phyloP scores from a whole-genome alignment of 2,329 filamentous ascomycete genomes.

The Trichoderma simmonsii region DNA sequence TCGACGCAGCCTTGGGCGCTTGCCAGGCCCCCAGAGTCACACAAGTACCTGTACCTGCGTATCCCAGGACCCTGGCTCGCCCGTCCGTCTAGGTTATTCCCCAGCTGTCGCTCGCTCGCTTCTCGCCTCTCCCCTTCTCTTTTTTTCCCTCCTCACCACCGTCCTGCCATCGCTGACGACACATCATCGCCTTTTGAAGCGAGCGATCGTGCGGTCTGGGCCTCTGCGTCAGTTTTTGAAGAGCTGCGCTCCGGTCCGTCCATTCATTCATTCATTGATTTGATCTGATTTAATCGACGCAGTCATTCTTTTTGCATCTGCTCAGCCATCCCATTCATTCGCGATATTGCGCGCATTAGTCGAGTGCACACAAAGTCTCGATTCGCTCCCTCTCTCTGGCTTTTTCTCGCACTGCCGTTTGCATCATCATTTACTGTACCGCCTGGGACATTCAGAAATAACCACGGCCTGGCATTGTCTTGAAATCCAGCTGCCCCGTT shows the following conservation, averaged over 20 bases:
- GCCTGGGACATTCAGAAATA: background rate
- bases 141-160: conserved; percentile 15
- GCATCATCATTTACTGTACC: background rate
- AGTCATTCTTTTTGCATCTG: conserved; percentile 8
- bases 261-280: conserved; percentile 14
- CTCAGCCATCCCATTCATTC: background rate
- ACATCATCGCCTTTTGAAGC: conserved; percentile 9
- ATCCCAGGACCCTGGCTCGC: background rate
- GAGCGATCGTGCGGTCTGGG: conserved; percentile 11
- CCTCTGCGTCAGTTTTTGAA: conserved; percentile 3
- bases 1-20: background rate
- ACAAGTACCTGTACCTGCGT: background rate
- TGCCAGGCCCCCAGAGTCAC: background rate
- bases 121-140: conserved; percentile 20
- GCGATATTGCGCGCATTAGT: background rate
- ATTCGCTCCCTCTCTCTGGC: conserved; percentile 20
- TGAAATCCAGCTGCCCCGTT: conserved; percentile 27
- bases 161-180: conserved; percentile 6
- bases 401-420: background rate
- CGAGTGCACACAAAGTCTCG: conserved; percentile 14
- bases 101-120: conserved; percentile 8
- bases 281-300: background rate
- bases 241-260: conserved; percentile 17
- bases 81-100: background rate
- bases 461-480: conserved; percentile 2